A percentile compares a stretch with the other conserved stretches of the same genome.
These are phyloP conservation scores for Russula sp. DNA, from an alignment of 768 basidiomycete species.

Conservation along the genomic window DNA sequence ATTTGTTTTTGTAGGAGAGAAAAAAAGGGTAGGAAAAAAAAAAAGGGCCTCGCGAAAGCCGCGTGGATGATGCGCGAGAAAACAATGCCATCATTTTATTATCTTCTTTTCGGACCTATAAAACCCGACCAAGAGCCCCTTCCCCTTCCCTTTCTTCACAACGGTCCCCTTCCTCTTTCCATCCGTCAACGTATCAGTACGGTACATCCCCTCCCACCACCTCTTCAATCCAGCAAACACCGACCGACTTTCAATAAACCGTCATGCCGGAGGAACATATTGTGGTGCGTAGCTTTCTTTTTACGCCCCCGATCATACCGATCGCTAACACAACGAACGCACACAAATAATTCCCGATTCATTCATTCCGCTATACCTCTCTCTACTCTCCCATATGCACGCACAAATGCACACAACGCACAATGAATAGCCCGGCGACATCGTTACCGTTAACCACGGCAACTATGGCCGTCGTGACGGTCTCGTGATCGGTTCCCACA, in stretches of 20 bases:
- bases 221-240: not conserved
- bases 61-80: conserved; percentile 10
- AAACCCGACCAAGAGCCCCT: conserved; percentile 16
- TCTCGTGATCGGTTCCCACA: conserved; percentile 71
- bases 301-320: not conserved
- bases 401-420: no score
- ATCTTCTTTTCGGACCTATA: conserved; percentile 11
- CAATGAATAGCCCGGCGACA: conserved; percentile 64
- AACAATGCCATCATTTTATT: conserved; percentile 18
- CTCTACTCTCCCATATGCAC: not conserved
- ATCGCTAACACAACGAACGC: not conserved
- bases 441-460: conserved; percentile 72
- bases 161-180: not conserved
- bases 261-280: conserved; percentile 22
- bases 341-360: not conserved
- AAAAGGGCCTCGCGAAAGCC: conserved; percentile 23
- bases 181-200: not conserved
- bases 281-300: not conserved
- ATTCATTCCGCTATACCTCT: not conserved
- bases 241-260: not conserved
- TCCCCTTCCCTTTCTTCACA: not conserved
- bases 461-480: conserved; percentile 67
- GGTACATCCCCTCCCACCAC: not conserved
- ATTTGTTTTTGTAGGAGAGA: not conserved
- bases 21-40: not conserved